Percentiles rank a stretch among this genome's conserved stretches.
These are phyloP conservation scores for Lolium rigidum DNA, from an alignment of 176 grass and related monocot species.

Conservation along the genomic window DNA sequence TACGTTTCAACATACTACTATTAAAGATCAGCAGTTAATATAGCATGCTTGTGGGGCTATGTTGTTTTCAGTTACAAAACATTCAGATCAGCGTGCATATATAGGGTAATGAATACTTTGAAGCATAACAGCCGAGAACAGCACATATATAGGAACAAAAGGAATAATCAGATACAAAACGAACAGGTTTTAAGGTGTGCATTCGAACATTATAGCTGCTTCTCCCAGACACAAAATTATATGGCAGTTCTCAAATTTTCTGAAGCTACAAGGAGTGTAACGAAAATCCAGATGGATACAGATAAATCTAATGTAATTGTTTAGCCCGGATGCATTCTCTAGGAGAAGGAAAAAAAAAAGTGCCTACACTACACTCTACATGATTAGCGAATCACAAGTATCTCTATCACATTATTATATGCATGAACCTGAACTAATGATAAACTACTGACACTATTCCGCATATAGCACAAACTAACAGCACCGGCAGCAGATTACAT, in stretches of 20 bases:
- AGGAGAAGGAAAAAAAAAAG: slow-evolving; percentile 27
- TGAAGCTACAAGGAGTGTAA: background rate
- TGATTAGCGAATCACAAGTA: slow-evolving; percentile 10
- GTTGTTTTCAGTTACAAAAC: background rate
- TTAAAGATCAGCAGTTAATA: background rate
- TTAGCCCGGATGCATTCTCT: background rate
- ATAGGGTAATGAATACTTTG: background rate
- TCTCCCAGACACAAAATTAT: background rate
- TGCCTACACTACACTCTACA: slow-evolving; percentile 16
- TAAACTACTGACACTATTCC: background rate
- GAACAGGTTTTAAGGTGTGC: background rate
- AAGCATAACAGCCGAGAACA: background rate
- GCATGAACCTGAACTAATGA: background rate
- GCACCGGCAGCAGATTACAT: slow-evolving; percentile 74
- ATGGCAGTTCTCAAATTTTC: background rate
- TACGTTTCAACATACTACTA: background rate
- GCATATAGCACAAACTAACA: slow-evolving; percentile 51
- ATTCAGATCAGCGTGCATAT: background rate
- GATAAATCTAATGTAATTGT: background rate
- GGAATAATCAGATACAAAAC: background rate
- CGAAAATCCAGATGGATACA: background rate
- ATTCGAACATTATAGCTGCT: background rate
- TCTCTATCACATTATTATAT: slow-evolving; percentile 34
- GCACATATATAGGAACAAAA: background rate
- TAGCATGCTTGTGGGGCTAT: too few relatives aligned